Evolutionary conservation across 345 rosid genomes (phyloP).

Genomic region (Salix arbutifolia): DNA sequence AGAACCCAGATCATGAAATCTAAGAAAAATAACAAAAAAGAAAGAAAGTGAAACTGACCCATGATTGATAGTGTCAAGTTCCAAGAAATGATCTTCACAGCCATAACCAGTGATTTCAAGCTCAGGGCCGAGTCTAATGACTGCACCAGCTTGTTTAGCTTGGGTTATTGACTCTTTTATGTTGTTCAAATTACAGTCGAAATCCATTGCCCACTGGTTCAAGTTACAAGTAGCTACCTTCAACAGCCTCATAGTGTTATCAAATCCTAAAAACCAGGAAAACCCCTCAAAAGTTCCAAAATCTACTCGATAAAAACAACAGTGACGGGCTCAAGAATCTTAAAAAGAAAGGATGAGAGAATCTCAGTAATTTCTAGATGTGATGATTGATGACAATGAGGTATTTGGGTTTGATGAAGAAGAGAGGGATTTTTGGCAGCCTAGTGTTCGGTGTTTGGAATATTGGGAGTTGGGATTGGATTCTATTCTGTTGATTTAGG

Average conservation of each 20-base stretch:
- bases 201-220: conserved; percentile 98
- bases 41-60: conserved; percentile 40
- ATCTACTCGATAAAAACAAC: not conserved
- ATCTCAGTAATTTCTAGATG: not conserved
- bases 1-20: not conserved
- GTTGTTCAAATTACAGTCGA: conserved; percentile 67
- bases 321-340: not conserved
- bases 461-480: not conserved
- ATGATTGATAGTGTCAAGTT: conserved; percentile 79
- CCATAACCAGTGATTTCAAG: conserved; percentile 96
- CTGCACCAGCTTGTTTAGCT: conserved; percentile 76
- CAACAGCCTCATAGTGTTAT: conserved; percentile 61
- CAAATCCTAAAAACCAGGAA: not conserved
- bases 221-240: conserved; percentile 82
- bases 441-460: not conserved
- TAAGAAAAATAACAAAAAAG: not conserved
- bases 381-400: not conserved
- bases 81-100: conserved; percentile 97
- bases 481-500: not conserved
- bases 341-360: not conserved
- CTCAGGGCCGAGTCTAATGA: conserved; percentile 90
- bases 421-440: not conserved
- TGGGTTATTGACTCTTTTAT: conserved; percentile 63
- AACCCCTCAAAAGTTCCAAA: not conserved
- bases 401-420: too few relatives aligned